Evolutionary conservation across 2,329 filamentous ascomycete species (phyloP).

Genomic region (Pseudogymnoascus sp.): DNA sequence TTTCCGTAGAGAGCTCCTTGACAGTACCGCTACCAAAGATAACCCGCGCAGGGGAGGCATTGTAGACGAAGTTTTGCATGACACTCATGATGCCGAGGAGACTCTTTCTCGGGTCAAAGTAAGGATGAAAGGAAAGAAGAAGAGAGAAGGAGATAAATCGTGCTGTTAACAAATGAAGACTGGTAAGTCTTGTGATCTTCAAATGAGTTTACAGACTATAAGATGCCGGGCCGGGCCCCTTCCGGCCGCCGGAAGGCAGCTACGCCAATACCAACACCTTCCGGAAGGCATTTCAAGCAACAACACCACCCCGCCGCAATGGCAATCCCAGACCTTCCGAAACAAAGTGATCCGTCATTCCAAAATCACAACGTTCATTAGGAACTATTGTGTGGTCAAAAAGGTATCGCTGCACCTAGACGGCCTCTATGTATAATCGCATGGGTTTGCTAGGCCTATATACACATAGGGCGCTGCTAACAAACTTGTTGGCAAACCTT

Average conservation of each 20-base stretch:
- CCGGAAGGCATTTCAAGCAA: neutral
- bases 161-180: neutral
- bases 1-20: conserved; percentile 36
- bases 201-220: neutral
- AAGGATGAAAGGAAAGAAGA: neutral
- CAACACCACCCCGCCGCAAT: neutral
- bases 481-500: neutral
- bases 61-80: conserved; percentile 40
- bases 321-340: neutral
- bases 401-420: neutral
- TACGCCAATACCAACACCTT: neutral
- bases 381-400: neutral
- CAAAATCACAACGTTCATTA: neutral
- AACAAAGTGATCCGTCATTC: neutral
- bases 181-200: neutral
- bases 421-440: neutral
- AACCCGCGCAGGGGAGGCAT: conserved; percentile 42
- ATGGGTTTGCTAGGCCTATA: neutral
- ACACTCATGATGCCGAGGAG: neutral
- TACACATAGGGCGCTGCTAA: neutral
- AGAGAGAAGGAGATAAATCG: neutral
- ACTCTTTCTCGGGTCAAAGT: neutral
- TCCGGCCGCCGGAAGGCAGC: neutral
- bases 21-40: conserved; percentile 49
- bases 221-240: neutral